These are phyloP conservation scores for Monosporascus sp. DNA, from an alignment of 2,329 filamentous ascomycete species.

Conservation along the genomic window DNA sequence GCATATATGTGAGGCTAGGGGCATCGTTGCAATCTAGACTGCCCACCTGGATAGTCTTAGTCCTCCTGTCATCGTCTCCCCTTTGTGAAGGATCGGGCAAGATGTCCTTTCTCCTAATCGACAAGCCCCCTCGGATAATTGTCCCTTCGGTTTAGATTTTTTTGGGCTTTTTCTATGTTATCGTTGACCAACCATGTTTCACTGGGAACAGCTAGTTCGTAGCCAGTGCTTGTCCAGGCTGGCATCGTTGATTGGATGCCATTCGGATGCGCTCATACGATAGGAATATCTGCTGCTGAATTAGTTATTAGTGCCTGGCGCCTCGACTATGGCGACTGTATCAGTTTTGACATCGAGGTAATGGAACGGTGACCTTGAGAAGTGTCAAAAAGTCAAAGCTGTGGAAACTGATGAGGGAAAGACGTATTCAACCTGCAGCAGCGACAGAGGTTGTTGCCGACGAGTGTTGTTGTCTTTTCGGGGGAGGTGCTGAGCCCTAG, in stretches of 20 bases:
- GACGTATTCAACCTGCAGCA: constrained; percentile 22
- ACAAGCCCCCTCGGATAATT: not conserved
- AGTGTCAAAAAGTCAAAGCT: not conserved
- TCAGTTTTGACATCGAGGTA: not conserved
- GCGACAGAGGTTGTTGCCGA: constrained; percentile 15
- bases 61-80: not conserved
- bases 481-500: constrained; percentile 23
- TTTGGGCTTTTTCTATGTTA: not conserved
- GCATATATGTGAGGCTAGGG: not conserved
- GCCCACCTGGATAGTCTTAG: not conserved
- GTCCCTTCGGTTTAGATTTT: not conserved
- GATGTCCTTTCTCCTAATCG: not conserved
- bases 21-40: not conserved
- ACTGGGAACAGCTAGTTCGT: not conserved
- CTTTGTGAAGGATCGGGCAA: not conserved
- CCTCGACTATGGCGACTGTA: not conserved
- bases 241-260: not conserved
- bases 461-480: constrained; percentile 27
- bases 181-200: not conserved
- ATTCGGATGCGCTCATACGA: not conserved
- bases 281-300: not conserved
- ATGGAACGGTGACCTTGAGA: not conserved
- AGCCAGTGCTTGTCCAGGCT: not conserved
- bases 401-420: not conserved
- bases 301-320: not conserved